These are phyloP conservation scores for Boletus sp. DNA, from an alignment of 768 basidiomycete species.

Conservation along the genomic window DNA sequence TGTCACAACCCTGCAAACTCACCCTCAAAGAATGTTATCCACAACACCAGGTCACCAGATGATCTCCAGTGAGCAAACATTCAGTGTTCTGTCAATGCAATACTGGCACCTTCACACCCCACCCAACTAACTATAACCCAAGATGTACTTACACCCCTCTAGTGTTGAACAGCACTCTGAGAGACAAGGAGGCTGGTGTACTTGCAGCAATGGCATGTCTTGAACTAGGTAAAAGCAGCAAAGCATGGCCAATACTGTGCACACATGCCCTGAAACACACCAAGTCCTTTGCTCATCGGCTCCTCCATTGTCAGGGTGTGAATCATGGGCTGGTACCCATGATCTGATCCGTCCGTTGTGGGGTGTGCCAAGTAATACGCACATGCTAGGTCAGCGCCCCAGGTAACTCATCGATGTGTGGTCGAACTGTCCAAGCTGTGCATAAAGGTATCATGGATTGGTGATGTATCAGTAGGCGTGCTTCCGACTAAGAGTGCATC, in stretches of 20 bases:
- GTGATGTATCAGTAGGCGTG: neutral
- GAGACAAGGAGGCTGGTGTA: neutral
- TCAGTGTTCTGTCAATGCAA: neutral
- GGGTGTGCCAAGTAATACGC: neutral
- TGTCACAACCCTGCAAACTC: neutral
- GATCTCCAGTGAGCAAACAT: neutral
- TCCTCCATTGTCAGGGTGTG: neutral
- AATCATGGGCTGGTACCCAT: neutral
- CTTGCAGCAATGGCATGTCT: neutral
- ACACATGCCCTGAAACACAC: neutral
- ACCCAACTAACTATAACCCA: constrained; percentile 61
- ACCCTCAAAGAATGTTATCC: constrained; percentile 71
- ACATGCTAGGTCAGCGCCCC: neutral
- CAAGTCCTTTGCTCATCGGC: neutral
- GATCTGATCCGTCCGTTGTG: neutral
- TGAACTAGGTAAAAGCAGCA: neutral
- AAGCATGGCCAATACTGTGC: neutral
- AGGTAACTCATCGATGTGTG: neutral
- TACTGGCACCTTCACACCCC: constrained; percentile 58
- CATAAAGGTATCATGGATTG: neutral
- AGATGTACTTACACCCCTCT: constrained; percentile 50
- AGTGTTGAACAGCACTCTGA: neutral
- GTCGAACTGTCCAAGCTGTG: neutral
- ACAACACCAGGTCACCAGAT: constrained; percentile 35
- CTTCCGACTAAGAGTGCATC: constrained; percentile 38